A percentile compares a stretch with the other conserved stretches of the same genome.
These are phyloP conservation scores for Crithidia fasciculata DNA, from an alignment of 208 protist genomes.

Conservation along the genomic window DNA sequence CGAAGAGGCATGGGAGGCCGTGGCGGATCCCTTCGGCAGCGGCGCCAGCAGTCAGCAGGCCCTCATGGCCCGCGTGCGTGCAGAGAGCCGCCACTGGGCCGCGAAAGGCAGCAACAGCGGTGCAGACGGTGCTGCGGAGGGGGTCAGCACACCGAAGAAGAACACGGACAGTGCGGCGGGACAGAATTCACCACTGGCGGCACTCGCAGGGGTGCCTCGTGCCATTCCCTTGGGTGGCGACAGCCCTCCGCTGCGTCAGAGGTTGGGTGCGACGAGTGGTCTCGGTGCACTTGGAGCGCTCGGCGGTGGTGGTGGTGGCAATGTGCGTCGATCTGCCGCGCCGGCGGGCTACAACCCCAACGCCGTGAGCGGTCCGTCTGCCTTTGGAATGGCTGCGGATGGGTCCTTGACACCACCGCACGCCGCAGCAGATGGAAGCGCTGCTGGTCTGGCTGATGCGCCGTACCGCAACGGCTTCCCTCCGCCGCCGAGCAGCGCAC, in stretches of 20 bases:
- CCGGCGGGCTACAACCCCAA: constrained; percentile 15
- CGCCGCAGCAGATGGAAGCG: neutral
- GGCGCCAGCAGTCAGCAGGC: constrained; percentile 13
- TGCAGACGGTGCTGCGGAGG: neutral
- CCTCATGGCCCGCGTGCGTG: constrained; percentile 28
- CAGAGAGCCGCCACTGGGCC: constrained; percentile 26
- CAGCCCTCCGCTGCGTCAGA: neutral
- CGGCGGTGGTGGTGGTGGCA: neutral
- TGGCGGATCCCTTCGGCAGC: constrained; percentile 20
- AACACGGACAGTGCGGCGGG: neutral
- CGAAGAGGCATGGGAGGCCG: neutral
- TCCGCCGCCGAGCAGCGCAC: neutral
- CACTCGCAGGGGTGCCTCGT: constrained; percentile 5
- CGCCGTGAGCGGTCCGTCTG: neutral
- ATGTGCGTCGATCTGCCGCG: neutral
- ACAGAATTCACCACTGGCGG: neutral
- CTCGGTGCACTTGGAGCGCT: neutral
- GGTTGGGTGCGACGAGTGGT: neutral
- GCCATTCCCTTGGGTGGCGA: neutral
- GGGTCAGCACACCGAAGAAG: neutral
- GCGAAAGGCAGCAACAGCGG: neutral
- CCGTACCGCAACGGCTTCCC: constrained; percentile 15
- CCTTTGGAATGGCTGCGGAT: no score
- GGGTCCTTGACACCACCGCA: neutral
- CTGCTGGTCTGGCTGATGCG: neutral